These are phyloP conservation scores for Talaromyces sp. DNA, from an alignment of 2,329 filamentous ascomycete species.

Conservation along the genomic window DNA sequence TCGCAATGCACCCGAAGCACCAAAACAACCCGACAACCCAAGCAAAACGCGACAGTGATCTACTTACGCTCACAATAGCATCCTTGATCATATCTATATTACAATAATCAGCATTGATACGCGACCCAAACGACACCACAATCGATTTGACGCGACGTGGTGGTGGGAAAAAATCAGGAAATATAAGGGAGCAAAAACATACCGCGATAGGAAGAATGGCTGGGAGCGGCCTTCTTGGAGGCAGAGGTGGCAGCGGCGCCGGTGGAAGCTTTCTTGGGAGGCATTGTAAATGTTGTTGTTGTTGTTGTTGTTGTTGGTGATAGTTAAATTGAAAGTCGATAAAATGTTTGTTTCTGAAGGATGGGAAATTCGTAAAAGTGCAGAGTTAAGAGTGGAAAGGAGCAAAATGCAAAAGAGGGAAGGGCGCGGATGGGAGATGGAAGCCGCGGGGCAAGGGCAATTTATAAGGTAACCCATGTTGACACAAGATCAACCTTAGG, in stretches of 20 bases:
- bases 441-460: slow-evolving; percentile 41
- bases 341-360: slow-evolving; percentile 20
- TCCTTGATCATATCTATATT: slow-evolving; percentile 70
- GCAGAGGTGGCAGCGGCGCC: slow-evolving; percentile 45
- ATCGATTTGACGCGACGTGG: slow-evolving; percentile 46
- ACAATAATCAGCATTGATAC: slow-evolving; percentile 52
- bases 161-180: slow-evolving; percentile 44
- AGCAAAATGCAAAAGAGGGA: slow-evolving; percentile 38
- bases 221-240: slow-evolving; percentile 59
- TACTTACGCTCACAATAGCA: slow-evolving; percentile 68
- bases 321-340: slow-evolving; percentile 19
- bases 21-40: slow-evolving; percentile 12
- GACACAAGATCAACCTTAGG: slow-evolving; percentile 41
- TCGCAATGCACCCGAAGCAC: slow-evolving; percentile 22
- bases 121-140: slow-evolving; percentile 49
- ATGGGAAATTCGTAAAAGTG: slow-evolving; percentile 1
- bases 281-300: slow-evolving; percentile 51
- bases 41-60: slow-evolving; percentile 48
- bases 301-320: slow-evolving; percentile 21
- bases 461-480: slow-evolving; percentile 45
- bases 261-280: slow-evolving; percentile 62
- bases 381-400: slow-evolving; percentile 27
- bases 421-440: slow-evolving; percentile 35
- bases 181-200: slow-evolving; percentile 35
- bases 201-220: slow-evolving; percentile 68